Base-by-base conservation (phyloP, 805 yeast genomes). In the Kregervanrija pseudodelftensis region DNA sequence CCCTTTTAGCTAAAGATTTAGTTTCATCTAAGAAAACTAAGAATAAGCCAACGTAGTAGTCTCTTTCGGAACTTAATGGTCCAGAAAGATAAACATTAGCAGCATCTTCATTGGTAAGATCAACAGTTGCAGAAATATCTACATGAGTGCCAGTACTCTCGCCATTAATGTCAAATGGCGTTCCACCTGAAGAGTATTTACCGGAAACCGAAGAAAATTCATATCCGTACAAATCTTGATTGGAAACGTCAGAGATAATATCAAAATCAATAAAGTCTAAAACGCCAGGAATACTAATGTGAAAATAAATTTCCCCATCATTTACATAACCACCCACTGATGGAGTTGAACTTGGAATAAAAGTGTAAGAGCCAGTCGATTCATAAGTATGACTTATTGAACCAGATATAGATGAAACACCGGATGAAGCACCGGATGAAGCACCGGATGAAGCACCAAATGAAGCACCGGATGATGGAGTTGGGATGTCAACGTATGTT, bases 21-120 rank as follows among this genome's bases (percentile, higher is more conserved):
- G 48, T 42, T 33, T 44, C 49, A 37, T 49, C 45, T 33, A 50
- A 49, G 22, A 45, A 40, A 17, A 56, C 44, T 30, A 58, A 41
- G 55, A 59, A 59, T 37, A 50, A 46, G 39, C 56, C 63, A 36
- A 56, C 49, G 40, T 42, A 57, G 11, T 14, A 41, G 0, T 40
- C 49, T 33, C 36, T 47, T 7, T n/a, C 28, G 7, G 32, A 32
- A 11, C 41, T n/a, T 16, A 57, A 37, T 35, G 56, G 52, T 44
- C 59, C 63, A 32, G 45, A 30, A 22, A 52, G 47, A 39, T 46
- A 33, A 33, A 53, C 41, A 33, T 37, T 45, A 36, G 57, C 56
- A 35, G 51, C 40, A 11, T 39, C 39, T 10, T 28, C 43, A 2
- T 30, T 7, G 8, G 40, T 17, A 37, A 47, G 41, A 3, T 28